Conservation (phyloP, 1,284 basidiomycete genomes). For the Fomitopsis betulina region DNA sequence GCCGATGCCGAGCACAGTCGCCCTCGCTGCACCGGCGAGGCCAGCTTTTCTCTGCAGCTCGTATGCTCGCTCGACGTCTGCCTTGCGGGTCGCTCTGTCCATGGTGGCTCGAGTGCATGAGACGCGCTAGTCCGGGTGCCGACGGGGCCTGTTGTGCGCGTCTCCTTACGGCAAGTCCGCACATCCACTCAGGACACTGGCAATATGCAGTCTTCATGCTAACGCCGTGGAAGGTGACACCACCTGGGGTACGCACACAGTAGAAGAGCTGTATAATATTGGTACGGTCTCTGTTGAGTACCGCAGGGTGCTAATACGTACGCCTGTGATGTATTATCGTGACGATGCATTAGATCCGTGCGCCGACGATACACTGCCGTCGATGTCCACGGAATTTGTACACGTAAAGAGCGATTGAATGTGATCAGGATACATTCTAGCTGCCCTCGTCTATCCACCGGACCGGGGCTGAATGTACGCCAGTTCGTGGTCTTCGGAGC, state of each 20-base stretch:
- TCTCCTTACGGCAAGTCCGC: not conserved
- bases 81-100: constrained; percentile 22
- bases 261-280: not conserved
- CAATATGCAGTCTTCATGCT: not conserved
- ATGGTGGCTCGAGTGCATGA: constrained; percentile 10
- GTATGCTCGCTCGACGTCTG: constrained; percentile 25
- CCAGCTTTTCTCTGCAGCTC: constrained; percentile 20
- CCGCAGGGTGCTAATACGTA: not conserved
- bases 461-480: constrained; percentile 10
- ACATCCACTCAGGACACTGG: not conserved
- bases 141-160: not conserved
- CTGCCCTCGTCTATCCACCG: not conserved
- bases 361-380: not conserved
- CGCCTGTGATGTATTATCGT: not conserved
- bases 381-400: not conserved
- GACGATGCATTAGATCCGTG: not conserved
- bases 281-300: not conserved
- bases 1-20: constrained; percentile 53
- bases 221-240: not conserved
- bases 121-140: not conserved
- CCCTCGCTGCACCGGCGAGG: constrained; percentile 56
- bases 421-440: not conserved
- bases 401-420: not conserved
- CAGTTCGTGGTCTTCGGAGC: constrained; percentile 31
- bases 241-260: not conserved